Evolutionary conservation across 2,329 filamentous ascomycete species (phyloP), one percentile per base, ranked within the genome.

Genomic region (Trichoderma sp.): DNA sequence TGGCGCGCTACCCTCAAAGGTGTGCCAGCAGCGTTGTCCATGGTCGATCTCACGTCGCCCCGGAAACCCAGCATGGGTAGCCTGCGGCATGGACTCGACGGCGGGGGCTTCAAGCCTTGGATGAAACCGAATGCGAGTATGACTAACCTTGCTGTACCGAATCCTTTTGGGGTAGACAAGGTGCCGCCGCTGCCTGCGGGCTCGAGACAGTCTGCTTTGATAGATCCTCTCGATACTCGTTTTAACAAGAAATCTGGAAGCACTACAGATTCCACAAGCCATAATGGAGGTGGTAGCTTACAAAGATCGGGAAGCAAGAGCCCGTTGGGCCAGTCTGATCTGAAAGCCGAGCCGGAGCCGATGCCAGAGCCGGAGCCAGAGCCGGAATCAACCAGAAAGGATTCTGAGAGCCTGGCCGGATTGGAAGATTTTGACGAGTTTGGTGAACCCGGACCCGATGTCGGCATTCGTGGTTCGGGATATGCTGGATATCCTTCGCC

Each of bases 191-290:
- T 71, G 40, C 73, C 76, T 6, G 68, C 76, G 16, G 55, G 64
- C 21, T 76, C 70, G 4, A 76, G 78, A 5, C 79, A 77, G 56
- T 81, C 80, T 68, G 77, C 80, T 5, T 83, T 82, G 79, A 78
- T 83, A 7, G 84, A 83, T 70, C 83, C 85, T 0, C 78, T 86
- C n/a, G 82, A 85, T 14, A 79, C 84, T 37, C 81, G 85, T 69
- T 83, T 83, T 70, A 72, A 72, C 62, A 80, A 73, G 69, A 76
- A 73, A 62, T 73, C 58, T 57, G 73, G 62, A 70, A 75, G 72
- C 19, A 40, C 14, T 11, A 47, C 63, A 8, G 75, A 72, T 14
- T 75, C 76, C 10, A 72, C 74, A 13, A 75, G 74, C 19, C 73
- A 72, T n/a, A 71, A 73, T 3, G 61, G 68, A 21, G 58, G 40